Evolutionary conservation across 495 filamentous ascomycete genomes (phyloP).

Genomic region (Lasiosphaeria hispida): DNA sequence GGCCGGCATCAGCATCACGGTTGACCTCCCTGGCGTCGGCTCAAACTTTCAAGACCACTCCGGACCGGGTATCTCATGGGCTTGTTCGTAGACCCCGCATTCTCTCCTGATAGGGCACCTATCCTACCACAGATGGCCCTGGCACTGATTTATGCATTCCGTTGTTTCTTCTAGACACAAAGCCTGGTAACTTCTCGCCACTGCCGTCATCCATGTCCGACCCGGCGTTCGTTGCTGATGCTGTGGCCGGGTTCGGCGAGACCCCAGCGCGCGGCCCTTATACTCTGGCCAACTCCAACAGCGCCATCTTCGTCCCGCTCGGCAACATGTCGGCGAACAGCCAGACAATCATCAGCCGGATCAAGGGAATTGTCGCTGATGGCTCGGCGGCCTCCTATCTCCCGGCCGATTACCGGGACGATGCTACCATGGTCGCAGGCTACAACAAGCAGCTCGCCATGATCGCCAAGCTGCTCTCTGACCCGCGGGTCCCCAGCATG

Average conservation of each 20-base stretch:
- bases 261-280: slow-evolving; percentile 4
- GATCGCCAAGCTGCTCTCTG: slow-evolving; percentile 12
- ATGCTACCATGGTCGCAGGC: slow-evolving; percentile 13
- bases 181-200: too few species aligned
- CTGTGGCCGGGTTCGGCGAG: slow-evolving; percentile 11
- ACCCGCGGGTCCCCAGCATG: slow-evolving; percentile 13
- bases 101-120: too few species aligned
- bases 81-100: too few species aligned
- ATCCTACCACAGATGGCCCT: too few species aligned
- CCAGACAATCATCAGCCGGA: slow-evolving; percentile 9
- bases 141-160: too few species aligned
- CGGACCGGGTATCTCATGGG: neutral
- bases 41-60: slow-evolving; percentile 7
- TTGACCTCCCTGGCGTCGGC: slow-evolving; percentile 6
- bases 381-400: slow-evolving; percentile 10
- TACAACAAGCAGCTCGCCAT: slow-evolving; percentile 16
- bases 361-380: slow-evolving; percentile 2
- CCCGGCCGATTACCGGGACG: slow-evolving; percentile 6
- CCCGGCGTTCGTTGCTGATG: slow-evolving; percentile 6
- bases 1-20: neutral
- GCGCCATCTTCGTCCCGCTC: neutral
- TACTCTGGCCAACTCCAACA: slow-evolving; percentile 9
- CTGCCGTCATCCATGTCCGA: neutral
- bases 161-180: too few species aligned
- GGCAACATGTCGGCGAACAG: neutral